Base-by-base conservation (phyloP, 2,329 filamentous ascomycete genomes). In the Rutstroemia sp. region DNA sequence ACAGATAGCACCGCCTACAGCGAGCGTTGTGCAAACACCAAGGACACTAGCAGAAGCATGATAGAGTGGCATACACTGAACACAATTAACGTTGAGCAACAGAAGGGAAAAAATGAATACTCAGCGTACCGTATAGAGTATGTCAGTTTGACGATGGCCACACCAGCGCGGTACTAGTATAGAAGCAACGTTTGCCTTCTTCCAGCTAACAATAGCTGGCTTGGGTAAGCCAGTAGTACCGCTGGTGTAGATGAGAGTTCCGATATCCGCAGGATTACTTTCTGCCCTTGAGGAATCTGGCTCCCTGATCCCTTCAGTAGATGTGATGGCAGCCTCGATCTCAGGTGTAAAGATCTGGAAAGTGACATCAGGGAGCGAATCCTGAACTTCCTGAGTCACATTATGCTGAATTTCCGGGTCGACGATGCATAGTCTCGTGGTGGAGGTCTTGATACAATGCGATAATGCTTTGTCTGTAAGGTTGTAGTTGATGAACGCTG, bases 401-500 rank as follows among this genome's bases (percentile, higher is more conserved):
- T 80, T 79, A 0, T 73, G 66, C n/a, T 74, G 73, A 0, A 88
- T 73, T 16, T 76, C 72, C 0, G 78, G 76, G 62, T 94, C 90
- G 9, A 92, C 78, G 19, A 96, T 69, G 56, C 92, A 74, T 2
- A 95, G 67, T 9, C 79, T 79, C 0, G 88, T 77, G 0, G 79
- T 83, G 2, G 88, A 86, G 1, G 83, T 81, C 61, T 78, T 80
- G 46, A 95, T 76, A 63, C 88, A 92, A 71, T 96, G 90, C 3
- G 81, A 70, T 59, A 96, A 74, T 0, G 89, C 78, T 27, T 86
- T 81, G 12, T 84, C 86, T 0, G 80, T 78, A 49, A 95, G 74
- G 68, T 94, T 94, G 72, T 92, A 92, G 72, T 96, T 96, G 73
- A 95, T 87, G 64, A 94, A 90, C 0, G 90, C 90, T 0, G 90